Conservation (phyloP, 2,329 filamentous ascomycete species). For the Calonectria henricotiae region DNA sequence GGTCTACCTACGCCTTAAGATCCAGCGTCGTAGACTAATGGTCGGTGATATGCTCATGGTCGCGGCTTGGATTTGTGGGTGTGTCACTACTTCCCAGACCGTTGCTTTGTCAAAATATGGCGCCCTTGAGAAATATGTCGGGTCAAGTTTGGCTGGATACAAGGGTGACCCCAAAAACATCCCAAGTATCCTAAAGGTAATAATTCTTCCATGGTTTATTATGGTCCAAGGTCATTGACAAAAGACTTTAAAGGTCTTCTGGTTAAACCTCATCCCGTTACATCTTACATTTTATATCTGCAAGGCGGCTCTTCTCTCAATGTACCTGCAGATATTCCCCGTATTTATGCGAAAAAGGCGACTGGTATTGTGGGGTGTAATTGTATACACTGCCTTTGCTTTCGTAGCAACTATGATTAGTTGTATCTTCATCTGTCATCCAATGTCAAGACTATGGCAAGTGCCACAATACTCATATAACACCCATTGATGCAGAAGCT, state of each 20-base stretch:
- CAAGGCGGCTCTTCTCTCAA: background rate
- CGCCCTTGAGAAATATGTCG: background rate
- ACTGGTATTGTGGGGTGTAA: background rate
- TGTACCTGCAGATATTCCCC: slow-evolving; percentile 2
- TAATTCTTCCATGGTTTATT: background rate
- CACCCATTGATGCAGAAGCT: background rate
- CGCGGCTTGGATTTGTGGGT: background rate
- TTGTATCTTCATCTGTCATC: background rate
- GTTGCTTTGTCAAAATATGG: background rate
- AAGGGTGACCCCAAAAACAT: background rate
- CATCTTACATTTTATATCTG: background rate
- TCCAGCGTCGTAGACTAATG: background rate
- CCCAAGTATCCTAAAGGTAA: background rate
- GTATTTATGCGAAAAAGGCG: background rate
- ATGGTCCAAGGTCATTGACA: background rate
- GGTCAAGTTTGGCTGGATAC: background rate
- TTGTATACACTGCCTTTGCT: background rate
- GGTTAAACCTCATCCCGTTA: background rate
- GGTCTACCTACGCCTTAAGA: background rate
- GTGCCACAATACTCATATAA: background rate
- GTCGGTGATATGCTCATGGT: background rate
- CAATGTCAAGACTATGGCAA: slow-evolving; percentile 6
- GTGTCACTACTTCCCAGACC: background rate
- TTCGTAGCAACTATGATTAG: background rate
- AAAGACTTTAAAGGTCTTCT: background rate